Evolutionary conservation across 2,329 filamentous ascomycete species (phyloP), one percentile per base, ranked within the genome.

Genomic region (Colletotrichum godetiae): DNA sequence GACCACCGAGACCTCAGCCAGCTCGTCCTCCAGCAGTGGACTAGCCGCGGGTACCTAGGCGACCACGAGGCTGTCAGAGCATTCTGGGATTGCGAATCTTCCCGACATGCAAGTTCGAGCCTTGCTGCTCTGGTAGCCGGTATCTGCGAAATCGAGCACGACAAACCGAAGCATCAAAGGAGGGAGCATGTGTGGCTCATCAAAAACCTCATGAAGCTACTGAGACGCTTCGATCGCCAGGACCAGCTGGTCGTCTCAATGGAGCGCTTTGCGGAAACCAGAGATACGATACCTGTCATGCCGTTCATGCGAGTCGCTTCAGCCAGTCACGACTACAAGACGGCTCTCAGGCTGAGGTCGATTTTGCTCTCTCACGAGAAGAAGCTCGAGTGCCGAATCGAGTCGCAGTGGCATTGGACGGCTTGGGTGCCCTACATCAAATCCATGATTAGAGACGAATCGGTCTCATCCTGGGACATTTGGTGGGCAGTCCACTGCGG

Each of bases 341-440:
- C 77, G 19, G 81, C 79, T 1, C 60, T 81, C 13, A 35, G 56
- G 5, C 70, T 82, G 12, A 77, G 79, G 71, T 27, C 56, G 22
- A 31, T 78, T 4, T 58, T 75, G 3, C 60, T 66, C 3, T 19
- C 12, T 4, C 55, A 76, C 37, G 27, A 55, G 5, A 8, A 33
- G 15, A 69, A 68, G 35, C 64, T 74, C 13, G 24, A 63, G 19
- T 29, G 46, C 5, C 53, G 49, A 7, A 67, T 76, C 31, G 60
- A 67, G 2, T 76, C 4, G 5, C 33, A 12, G 27, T 82, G 82
- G 79, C 62, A 77, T 19, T 84, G 82, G 81, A 76, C 76, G 15
- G 62, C 76, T 13, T 85, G 83, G 83, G 71, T 68, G 22, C 76
- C 76, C 4, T 79, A 83, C 66, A 56, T 79, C 4, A 76, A 83